Evolutionary conservation across 257 asterid genomes (phyloP), one percentile per base, ranked within the genome.

Genomic region (Capsicum baccatum): DNA sequence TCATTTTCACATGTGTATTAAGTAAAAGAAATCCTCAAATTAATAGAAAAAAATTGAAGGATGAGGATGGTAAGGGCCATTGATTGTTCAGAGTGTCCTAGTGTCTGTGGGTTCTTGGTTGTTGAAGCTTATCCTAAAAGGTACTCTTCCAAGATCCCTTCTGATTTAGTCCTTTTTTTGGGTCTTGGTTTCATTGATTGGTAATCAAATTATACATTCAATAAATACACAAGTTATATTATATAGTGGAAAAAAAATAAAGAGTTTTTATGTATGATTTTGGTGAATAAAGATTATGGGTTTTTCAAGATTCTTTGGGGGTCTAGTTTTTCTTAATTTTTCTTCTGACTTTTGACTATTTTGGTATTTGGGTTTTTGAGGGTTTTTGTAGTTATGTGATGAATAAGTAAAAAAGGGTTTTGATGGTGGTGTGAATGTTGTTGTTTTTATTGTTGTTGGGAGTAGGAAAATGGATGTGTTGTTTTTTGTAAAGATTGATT

Each of bases 181-280:
- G 99, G 98, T 84, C 98, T 96, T 84, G 99, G 99, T 47, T 96
- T 96, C 95, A 91, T 94, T 64, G 99, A 96, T 91, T 96, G 99
- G 99, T 96, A 96, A 91, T 85, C 35, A 58, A 85, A 16, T 47
- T 56, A 21, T 47, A 52, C 63, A 76, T 50, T 74, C 21, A 47
- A 52, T 47, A 13, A 58, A 74, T 55, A 39, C 57, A 79, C 55
- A 78, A 68, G 68, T 80, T 68, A 69, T 21, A 71, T 39, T 57
- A 68, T 82, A 74, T 74, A 11, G 47, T 39, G 44, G 44, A 4
- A 39, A 39, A 39, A 39, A 39, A 39, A 39, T 39, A 39, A 39
- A 39, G 44, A 39, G 48, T 44, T 44, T 44, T 44, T 44, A 44
- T 44, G 48, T 44, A 44, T 44, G 48, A 44, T 44, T 54, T 33